Evolutionary conservation across 2,329 filamentous ascomycete genomes (phyloP), one percentile per base, ranked within the genome.

Genomic region (Leptosphaerulina australis): DNA sequence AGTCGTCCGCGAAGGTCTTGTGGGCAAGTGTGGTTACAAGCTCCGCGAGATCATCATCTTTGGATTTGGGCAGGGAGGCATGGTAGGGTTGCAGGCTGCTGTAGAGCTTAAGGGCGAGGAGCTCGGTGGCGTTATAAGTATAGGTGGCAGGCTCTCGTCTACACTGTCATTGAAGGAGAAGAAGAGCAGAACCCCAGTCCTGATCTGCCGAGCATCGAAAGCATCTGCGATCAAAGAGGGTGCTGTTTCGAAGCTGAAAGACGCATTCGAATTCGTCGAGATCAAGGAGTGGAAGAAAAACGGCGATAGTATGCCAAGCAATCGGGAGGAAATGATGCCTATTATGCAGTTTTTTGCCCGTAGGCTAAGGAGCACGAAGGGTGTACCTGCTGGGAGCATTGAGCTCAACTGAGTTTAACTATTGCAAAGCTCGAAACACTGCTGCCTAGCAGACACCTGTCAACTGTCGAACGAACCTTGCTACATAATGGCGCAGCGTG

Each of bases 301-400:
- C 2, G 88, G 87, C 5, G 90, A 96, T 71, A 82, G 81, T 1
- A 96, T 97, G 92, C 91, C 91, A n/a, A 77, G 79, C 35, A 87
- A 81, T 68, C 80, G 88, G 44, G 91, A 95, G 9, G 92, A 97
- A 79, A 92, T 95, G 81, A 68, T 92, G 64, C 91, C 92, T 0
- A 82, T 97, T 53, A 97, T 97, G 91, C 84, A 88, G 66, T 97
- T 86, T 69, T 82, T 91, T 63, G 86, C 87, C 0, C 81, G 87
- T 40, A 81, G 87, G 63, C 71, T 94, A 60, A 66, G 75, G 56
- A 83, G 81, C 60, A 75, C 71, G 33, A 77, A 73, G 46, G 81
- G 81, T 1, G 77, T 82, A 5, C 81, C 81, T 0, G 74, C 77
- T 46, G 82, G 80, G 0, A 78, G 76, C 55, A 74, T 82, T 1